These are phyloP conservation scores for Pueraria montana DNA, from an alignment of 306 rosid genomes.

Conservation along the genomic window DNA sequence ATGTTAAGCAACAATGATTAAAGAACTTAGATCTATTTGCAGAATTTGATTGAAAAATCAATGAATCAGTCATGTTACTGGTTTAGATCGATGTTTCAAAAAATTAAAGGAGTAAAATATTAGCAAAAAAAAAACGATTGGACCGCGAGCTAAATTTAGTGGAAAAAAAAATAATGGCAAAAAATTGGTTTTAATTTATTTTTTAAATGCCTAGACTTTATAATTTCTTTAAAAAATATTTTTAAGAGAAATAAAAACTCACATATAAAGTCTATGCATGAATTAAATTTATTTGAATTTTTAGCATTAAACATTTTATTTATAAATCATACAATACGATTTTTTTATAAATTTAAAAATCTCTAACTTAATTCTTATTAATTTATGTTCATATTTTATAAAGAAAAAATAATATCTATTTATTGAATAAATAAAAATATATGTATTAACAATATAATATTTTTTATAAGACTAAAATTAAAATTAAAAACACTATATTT, in stretches of 20 bases:
- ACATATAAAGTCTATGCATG: background rate
- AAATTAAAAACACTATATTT: too few species aligned
- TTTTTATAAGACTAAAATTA: too few species aligned
- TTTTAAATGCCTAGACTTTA: too few species aligned
- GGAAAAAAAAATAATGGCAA: background rate
- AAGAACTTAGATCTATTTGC: slow-evolving; percentile 4
- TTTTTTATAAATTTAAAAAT: background rate
- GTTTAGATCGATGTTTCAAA: background rate
- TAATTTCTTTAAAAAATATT: background rate
- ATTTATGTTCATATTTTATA: background rate
- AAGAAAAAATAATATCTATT: too few species aligned
- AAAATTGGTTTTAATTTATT: background rate
- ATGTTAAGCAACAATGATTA: background rate
- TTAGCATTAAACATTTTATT: background rate
- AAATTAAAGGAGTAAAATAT: background rate
- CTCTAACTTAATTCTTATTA: background rate
- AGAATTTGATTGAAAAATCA: background rate
- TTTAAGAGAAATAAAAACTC: background rate
- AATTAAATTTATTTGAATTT: background rate
- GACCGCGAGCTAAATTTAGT: background rate
- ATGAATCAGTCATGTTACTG: background rate
- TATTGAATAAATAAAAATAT: too few species aligned
- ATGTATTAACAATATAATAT: too few species aligned
- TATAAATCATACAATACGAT: background rate
- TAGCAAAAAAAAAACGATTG: background rate